Conservation (phyloP, 2,329 filamentous ascomycete species). For the Whalleya microplaca region DNA sequence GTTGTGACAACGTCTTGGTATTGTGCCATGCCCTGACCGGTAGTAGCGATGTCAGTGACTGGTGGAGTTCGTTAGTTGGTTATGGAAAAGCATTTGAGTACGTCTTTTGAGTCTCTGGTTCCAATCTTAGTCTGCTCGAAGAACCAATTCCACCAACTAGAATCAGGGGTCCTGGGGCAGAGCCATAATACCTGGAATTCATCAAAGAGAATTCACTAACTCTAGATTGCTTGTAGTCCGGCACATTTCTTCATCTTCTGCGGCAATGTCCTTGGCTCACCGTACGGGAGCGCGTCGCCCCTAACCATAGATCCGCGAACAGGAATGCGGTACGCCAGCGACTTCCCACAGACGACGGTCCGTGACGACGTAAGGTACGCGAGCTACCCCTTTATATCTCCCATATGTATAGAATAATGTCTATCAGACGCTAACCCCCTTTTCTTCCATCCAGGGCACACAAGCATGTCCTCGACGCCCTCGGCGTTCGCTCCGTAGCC, state of each 20-base stretch:
- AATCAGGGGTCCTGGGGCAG: too few species aligned
- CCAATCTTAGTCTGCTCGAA: neutral
- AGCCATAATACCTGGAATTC: too few species aligned
- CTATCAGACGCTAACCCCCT: constrained; percentile 3
- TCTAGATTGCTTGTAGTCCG: constrained; percentile 22
- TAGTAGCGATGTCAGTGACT: constrained; percentile 58
- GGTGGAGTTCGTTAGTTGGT: constrained; percentile 59
- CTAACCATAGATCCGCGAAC: constrained; percentile 37
- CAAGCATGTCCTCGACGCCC: constrained; percentile 55
- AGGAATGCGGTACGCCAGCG: constrained; percentile 35
- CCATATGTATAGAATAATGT: neutral
- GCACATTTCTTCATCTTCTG: constrained; percentile 58
- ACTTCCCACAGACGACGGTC: constrained; percentile 70
- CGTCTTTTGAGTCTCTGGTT: neutral
- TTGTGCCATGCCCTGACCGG: constrained; percentile 51
- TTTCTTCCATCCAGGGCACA: constrained; percentile 44
- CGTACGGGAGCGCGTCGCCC: constrained; percentile 58
- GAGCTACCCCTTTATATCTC: neutral
- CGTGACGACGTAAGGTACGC: constrained; percentile 62
- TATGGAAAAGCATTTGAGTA: constrained; percentile 55
- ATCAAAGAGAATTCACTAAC: neutral
- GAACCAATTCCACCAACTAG: neutral
- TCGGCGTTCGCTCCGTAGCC: constrained; percentile 57
- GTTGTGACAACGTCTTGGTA: constrained; percentile 50
- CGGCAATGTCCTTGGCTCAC: constrained; percentile 57